phyloP scores from a whole-genome alignment of 108 stramenopile species.

The Nitzschia inconspicua region DNA sequence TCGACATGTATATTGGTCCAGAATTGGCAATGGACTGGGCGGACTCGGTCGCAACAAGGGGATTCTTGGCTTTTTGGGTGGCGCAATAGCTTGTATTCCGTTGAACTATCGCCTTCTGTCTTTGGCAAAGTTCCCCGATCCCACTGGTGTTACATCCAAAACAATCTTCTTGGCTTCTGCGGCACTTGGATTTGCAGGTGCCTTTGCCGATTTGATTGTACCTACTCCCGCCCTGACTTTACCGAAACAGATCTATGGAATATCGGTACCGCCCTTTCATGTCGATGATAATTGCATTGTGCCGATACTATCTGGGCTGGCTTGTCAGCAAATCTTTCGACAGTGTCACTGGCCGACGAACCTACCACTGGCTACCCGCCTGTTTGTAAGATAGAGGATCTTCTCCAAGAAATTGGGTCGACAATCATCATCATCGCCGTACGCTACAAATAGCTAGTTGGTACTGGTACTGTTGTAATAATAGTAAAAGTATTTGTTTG shows the following conservation, averaged over 20 bases:
- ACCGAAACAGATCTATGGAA: conserved; percentile 65
- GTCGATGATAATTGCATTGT: conserved; percentile 86
- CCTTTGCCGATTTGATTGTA: conserved; percentile 84
- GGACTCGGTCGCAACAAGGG: conserved; percentile 88
- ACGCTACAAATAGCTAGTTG: no score
- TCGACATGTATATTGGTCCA: conserved; percentile 77
- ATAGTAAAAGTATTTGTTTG: no score
- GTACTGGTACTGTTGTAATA: no score
- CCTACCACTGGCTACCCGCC: not conserved
- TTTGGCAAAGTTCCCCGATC: conserved; percentile 47
- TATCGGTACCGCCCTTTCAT: conserved; percentile 81
- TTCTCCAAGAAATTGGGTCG: no score
- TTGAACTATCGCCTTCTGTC: conserved; percentile 71
- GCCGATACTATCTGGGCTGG: conserved; percentile 67
- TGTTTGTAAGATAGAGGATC: not conserved
- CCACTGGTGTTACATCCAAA: not conserved
- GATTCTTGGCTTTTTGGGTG: conserved; percentile 77
- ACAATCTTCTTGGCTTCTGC: conserved; percentile 44
- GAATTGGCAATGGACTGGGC: conserved; percentile 72
- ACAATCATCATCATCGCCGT: no score
- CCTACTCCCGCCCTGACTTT: conserved; percentile 77
- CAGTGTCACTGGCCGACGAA: not conserved
- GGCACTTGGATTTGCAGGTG: conserved; percentile 70
- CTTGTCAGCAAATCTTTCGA: conserved; percentile 63
- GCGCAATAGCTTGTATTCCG: conserved; percentile 69